A percentile compares a stretch with the other conserved stretches of the same genome.
Conservation (phyloP, 1,284 basidiomycete genomes). For the Boletus semigastroideus region DNA sequence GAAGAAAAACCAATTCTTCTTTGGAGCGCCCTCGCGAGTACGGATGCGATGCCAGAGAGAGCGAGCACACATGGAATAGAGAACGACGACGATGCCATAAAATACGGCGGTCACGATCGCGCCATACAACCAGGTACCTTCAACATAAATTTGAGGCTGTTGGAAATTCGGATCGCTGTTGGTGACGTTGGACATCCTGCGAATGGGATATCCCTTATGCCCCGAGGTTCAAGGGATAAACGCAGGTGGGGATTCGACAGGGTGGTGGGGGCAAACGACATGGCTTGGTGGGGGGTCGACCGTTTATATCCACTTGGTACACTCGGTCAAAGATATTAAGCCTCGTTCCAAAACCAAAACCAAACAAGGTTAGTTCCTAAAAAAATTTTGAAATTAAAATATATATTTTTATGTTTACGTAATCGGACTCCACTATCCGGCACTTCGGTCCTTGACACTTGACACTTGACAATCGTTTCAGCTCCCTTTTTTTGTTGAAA, state of each 20-base stretch:
- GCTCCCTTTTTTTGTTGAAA: too few species aligned
- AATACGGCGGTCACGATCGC: slow-evolving; percentile 30
- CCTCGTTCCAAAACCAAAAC: too few species aligned
- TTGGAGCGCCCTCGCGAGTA: slow-evolving; percentile 7
- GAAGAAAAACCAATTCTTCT: slow-evolving; percentile 27
- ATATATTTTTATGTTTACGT: background rate
- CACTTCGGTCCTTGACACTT: background rate
- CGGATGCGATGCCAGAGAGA: slow-evolving; percentile 30
- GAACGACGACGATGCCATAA: slow-evolving; percentile 31
- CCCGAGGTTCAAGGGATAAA: slow-evolving; percentile 3
- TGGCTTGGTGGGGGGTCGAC: background rate
- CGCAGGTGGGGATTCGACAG: background rate
- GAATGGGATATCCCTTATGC: background rate
- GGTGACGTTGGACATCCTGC: slow-evolving; percentile 14
- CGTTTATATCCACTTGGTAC: background rate
- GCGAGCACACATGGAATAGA: slow-evolving; percentile 28
- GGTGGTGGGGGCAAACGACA: too few species aligned
- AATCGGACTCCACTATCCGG: background rate
- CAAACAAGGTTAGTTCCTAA: background rate
- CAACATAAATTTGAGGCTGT: slow-evolving; percentile 21
- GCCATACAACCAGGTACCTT: slow-evolving; percentile 34
- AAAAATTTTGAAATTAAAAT: background rate
- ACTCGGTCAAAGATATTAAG: too few species aligned
- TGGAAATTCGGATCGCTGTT: slow-evolving; percentile 17
- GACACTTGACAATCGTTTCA: too few species aligned